Conservation (phyloP, 169 alveolate genomes). For the Plasmodium malariae region DNA sequence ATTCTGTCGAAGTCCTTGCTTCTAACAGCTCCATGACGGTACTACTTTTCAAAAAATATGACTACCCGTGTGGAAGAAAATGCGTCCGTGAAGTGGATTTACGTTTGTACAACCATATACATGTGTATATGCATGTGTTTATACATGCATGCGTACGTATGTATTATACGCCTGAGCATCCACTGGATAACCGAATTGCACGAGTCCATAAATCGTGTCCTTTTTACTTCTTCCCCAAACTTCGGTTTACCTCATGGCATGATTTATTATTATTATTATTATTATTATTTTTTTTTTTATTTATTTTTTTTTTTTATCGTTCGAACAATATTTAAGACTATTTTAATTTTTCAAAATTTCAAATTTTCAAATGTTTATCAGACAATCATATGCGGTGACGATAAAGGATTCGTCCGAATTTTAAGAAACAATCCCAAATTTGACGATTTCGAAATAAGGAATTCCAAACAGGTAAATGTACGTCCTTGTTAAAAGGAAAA, state of each 20-base stretch:
- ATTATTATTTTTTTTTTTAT: background rate
- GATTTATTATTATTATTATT: background rate
- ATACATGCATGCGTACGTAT: background rate
- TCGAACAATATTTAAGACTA: background rate
- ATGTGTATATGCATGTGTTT: background rate
- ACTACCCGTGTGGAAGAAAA: too few species aligned
- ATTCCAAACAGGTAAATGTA: background rate
- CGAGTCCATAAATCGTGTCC: too few species aligned
- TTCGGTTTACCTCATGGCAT: too few species aligned
- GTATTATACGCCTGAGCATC: too few species aligned
- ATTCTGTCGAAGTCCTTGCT: slow-evolving; percentile 65
- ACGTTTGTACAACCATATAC: background rate
- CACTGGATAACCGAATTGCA: too few species aligned
- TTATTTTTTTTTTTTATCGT: background rate
- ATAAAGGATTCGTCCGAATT: slow-evolving; percentile 56
- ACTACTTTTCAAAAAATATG: background rate
- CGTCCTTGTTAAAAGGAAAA: background rate
- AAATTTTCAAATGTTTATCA: background rate
- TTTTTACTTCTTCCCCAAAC: too few species aligned
- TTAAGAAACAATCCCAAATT: slow-evolving; percentile 70
- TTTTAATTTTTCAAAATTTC: background rate
- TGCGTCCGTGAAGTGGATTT: background rate
- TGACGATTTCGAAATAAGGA: slow-evolving; percentile 48
- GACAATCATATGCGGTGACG: slow-evolving; percentile 74
- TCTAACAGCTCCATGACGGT: slow-evolving; percentile 72